Evolutionary conservation across 1,284 basidiomycete genomes (phyloP).

Genomic region (Hypsizygus ulmarius): DNA sequence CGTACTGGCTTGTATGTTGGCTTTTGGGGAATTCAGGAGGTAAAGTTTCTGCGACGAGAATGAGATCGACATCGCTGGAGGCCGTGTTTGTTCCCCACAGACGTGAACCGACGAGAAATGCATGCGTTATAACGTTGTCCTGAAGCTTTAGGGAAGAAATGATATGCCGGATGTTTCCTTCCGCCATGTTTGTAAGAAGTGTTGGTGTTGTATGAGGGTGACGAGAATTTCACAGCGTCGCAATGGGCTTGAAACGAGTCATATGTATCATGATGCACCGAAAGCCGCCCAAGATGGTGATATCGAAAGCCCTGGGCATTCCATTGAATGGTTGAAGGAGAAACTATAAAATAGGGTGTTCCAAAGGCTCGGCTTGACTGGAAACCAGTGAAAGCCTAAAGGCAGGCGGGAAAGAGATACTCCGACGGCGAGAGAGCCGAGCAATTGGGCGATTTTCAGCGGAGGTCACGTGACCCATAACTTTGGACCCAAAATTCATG

Average conservation of each 20-base stretch:
- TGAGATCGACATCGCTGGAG: constrained; percentile 21
- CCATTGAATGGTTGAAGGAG: too few species aligned
- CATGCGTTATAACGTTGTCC: constrained; percentile 4
- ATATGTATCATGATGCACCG: too few species aligned
- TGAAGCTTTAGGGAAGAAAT: constrained; percentile 5
- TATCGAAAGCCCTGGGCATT: too few species aligned
- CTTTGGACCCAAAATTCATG: background rate
- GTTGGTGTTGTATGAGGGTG: background rate
- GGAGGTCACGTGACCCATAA: too few species aligned
- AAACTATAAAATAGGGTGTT: too few species aligned
- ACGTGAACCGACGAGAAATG: constrained; percentile 20
- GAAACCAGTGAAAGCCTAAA: too few species aligned
- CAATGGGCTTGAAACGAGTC: background rate
- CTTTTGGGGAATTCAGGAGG: constrained; percentile 14
- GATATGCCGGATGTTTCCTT: background rate
- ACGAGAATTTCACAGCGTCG: background rate
- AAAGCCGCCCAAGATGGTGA: too few species aligned
- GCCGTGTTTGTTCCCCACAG: constrained; percentile 22
- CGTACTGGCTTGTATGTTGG: constrained; percentile 22
- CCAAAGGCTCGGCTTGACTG: too few species aligned
- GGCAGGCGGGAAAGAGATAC: too few species aligned
- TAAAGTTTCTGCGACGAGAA: constrained; percentile 17
- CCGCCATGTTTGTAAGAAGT: background rate
- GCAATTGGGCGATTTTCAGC: too few species aligned
- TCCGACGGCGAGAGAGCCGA: too few species aligned